A percentile compares a stretch with the other conserved stretches of the same genome.
Evolutionary conservation across 78 protist species (phyloP).

Genomic region (Isochrysis galbana): DNA sequence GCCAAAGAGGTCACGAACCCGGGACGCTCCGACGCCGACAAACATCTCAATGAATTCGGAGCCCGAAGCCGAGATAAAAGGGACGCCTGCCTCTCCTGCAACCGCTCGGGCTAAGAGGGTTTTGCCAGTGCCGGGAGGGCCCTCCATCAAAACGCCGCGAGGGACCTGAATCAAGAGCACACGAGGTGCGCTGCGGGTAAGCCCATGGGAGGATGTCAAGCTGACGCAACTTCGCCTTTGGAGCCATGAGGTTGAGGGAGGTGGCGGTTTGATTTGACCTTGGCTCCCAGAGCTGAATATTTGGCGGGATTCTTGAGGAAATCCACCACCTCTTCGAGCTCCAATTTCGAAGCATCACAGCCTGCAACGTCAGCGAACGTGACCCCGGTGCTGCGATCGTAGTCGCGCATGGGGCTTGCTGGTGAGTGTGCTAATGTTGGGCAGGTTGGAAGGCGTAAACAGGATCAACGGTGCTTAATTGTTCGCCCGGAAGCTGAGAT

Average conservation of each 20-base stretch:
- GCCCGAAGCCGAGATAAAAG: slow-evolving; percentile 87
- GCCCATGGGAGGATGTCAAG: too few species aligned
- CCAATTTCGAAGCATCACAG: neutral
- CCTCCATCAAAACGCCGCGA: slow-evolving; percentile 77
- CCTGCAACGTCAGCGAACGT: slow-evolving; percentile 38
- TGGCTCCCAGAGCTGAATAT: slow-evolving; percentile 44
- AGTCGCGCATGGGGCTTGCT: too few species aligned
- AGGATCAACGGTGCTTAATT: too few species aligned
- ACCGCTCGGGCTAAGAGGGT: slow-evolving; percentile 84
- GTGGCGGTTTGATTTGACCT: too few species aligned
- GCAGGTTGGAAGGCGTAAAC: too few species aligned
- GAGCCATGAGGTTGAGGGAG: too few species aligned
- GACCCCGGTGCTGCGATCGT: slow-evolving; percentile 26
- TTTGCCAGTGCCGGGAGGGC: slow-evolving; percentile 96
- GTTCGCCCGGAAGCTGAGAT: too few species aligned
- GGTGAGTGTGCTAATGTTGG: too few species aligned
- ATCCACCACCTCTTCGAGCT: slow-evolving; percentile 64
- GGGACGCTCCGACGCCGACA: slow-evolving; percentile 93
- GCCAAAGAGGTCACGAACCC: slow-evolving; percentile 63
- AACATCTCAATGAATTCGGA: slow-evolving; percentile 96
- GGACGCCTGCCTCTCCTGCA: slow-evolving; percentile 95
- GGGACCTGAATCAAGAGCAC: too few species aligned
- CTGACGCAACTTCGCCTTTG: too few species aligned
- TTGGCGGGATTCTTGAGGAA: slow-evolving; percentile 81
- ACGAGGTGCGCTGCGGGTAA: too few species aligned